Percentiles rank a stretch among this genome's conserved stretches.
These are phyloP conservation scores for Globisporangium nagaii DNA, from an alignment of 352 stramenopile genomes.

Conservation along the genomic window DNA sequence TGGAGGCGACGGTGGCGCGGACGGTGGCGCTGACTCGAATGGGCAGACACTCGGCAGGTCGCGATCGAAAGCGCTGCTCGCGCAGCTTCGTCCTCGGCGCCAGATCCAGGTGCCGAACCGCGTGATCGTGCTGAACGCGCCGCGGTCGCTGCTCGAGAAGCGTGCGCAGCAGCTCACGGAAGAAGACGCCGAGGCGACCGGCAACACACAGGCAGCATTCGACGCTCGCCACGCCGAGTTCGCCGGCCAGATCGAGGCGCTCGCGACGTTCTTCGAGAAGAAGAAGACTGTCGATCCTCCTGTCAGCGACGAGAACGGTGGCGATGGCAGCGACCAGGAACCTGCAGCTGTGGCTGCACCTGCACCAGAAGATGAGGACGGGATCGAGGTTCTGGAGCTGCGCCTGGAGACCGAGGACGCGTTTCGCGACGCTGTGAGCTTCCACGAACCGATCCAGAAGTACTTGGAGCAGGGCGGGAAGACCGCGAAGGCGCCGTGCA, in stretches of 20 bases:
- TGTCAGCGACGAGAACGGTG: not conserved
- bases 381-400: conserved; percentile 69
- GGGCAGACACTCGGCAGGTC: conserved; percentile 18
- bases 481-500: conserved; percentile 43
- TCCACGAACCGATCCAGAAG: conserved; percentile 42
- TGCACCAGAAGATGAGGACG: conserved; percentile 6
- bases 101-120: conserved; percentile 56
- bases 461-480: conserved; percentile 74
- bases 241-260: conserved; percentile 31
- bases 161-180: conserved; percentile 53
- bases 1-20: conserved; percentile 11
- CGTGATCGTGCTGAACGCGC: conserved; percentile 55
- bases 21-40: conserved; percentile 9
- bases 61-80: conserved; percentile 35
- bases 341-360: no score
- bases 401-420: conserved; percentile 37
- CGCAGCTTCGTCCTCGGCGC: conserved; percentile 30
- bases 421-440: conserved; percentile 31
- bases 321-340: not conserved
- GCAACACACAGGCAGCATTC: conserved; percentile 65
- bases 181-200: conserved; percentile 40
- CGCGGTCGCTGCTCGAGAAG: conserved; percentile 42
- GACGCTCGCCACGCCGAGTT: conserved; percentile 44
- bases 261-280: conserved; percentile 67
- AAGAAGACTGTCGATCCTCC: not conserved